These are phyloP conservation scores for Phytophthora macrochlamydospora DNA, from an alignment of 352 stramenopile genomes.

Conservation along the genomic window DNA sequence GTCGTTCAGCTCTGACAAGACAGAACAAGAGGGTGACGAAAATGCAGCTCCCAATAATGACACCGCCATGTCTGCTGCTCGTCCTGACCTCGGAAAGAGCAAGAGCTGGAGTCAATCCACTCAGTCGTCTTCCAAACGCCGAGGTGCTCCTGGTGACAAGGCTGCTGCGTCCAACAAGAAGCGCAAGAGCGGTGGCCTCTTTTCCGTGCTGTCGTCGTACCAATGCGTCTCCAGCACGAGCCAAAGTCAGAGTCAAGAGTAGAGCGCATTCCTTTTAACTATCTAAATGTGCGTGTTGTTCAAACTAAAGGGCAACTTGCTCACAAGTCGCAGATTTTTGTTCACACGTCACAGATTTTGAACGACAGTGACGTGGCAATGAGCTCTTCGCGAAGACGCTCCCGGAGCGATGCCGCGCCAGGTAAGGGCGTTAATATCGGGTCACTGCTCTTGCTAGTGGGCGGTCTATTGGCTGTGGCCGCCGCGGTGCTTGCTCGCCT, in stretches of 20 bases:
- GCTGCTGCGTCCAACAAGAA: slow-evolving; percentile 31
- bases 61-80: slow-evolving; percentile 17
- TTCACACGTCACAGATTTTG: not conserved
- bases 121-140: slow-evolving; percentile 30
- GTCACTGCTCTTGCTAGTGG: slow-evolving; percentile 52
- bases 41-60: slow-evolving; percentile 33
- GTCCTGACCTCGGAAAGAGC: slow-evolving; percentile 47
- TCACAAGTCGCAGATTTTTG: not conserved
- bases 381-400: not conserved
- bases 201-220: slow-evolving; percentile 75
- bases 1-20: slow-evolving; percentile 56
- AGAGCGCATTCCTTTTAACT: slow-evolving; percentile 14
- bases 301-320: not conserved
- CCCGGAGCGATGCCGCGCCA: not conserved
- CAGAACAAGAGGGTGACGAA: slow-evolving; percentile 42
- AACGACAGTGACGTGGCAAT: slow-evolving; percentile 22
- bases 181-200: slow-evolving; percentile 53
- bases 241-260: slow-evolving; percentile 28
- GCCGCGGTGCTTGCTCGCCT: slow-evolving; percentile 56
- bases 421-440: slow-evolving; percentile 21
- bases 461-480: slow-evolving; percentile 40
- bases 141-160: not conserved
- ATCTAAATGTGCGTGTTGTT: not conserved
- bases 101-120: slow-evolving; percentile 48
- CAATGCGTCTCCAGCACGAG: slow-evolving; percentile 61